These are phyloP conservation scores for Osmanthus fragrans DNA, from an alignment of 257 asterid genomes.

Conservation along the genomic window DNA sequence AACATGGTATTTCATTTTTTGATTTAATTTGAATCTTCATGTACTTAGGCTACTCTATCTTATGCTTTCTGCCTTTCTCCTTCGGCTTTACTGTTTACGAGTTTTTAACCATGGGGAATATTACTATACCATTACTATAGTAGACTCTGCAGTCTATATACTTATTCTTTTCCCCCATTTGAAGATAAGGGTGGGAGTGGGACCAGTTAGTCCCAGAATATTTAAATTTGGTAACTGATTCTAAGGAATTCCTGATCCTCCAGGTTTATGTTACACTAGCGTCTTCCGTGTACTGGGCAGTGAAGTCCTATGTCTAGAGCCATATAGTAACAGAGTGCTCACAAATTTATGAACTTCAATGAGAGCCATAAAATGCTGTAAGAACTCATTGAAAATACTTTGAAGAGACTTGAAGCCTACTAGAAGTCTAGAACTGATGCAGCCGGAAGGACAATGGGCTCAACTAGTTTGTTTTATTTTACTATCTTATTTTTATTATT, in stretches of 20 bases:
- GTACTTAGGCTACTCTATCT: neutral
- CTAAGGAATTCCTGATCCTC: slow-evolving; percentile 1
- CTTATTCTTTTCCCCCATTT: neutral
- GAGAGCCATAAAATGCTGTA: neutral
- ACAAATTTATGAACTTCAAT: slow-evolving; percentile 5
- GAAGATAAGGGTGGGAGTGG: neutral
- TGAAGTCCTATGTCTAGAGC: neutral
- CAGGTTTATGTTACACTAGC: slow-evolving; percentile 13
- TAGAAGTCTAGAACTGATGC: neutral
- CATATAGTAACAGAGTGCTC: neutral
- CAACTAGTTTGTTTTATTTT: too few relatives aligned
- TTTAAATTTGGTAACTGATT: slow-evolving; percentile 11
- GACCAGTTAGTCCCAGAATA: slow-evolving; percentile 2
- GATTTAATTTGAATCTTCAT: slow-evolving; percentile 14
- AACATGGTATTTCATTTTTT: neutral
- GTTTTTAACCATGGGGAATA: slow-evolving; percentile 13
- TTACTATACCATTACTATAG: slow-evolving; percentile 1
- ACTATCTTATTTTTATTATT: too few relatives aligned
- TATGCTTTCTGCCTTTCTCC: slow-evolving; percentile 10
- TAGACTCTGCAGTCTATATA: neutral
- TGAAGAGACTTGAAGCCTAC: slow-evolving; percentile 2
- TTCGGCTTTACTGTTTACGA: slow-evolving; percentile 9
- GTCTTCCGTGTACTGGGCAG: neutral
- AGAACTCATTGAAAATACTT: slow-evolving; percentile 13
- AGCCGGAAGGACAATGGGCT: too few relatives aligned